These are phyloP conservation scores for Saccharomycopsis microspora DNA, from an alignment of 805 yeast genomes.

Conservation along the genomic window DNA sequence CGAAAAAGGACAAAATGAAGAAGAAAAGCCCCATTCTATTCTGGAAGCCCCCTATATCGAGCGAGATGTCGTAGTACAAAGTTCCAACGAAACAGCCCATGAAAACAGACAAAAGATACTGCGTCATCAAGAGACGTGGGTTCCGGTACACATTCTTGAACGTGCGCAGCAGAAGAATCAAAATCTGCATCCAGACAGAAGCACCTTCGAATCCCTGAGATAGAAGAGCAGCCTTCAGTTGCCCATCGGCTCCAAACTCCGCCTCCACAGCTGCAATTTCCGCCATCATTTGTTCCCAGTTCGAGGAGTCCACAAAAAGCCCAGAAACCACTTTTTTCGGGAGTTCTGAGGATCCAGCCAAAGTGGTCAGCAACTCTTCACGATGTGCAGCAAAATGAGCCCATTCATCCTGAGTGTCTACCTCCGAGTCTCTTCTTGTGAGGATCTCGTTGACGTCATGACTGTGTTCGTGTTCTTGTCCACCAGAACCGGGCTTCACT, in stretches of 20 bases:
- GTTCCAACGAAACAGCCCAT: conserved; percentile 81
- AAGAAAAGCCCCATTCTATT: conserved; percentile 90
- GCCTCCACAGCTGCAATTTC: conserved; percentile 9
- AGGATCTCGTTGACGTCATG: conserved; percentile 22
- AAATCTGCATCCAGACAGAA: conserved; percentile 48
- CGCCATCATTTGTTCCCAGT: conserved; percentile 13
- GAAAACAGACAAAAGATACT: conserved; percentile 63
- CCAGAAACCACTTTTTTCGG: not conserved
- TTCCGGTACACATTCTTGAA: conserved; percentile 89
- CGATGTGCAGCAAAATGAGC: conserved; percentile 75
- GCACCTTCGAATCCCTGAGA: conserved; percentile 32
- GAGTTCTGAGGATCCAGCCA: not conserved
- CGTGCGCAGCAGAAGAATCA: conserved; percentile 73
- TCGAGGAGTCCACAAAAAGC: conserved; percentile 10
- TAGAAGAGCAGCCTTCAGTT: not conserved
- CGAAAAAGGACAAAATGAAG: conserved; percentile 83
- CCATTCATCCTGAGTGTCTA: conserved; percentile 72
- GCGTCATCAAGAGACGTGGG: conserved; percentile 79
- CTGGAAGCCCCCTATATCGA: conserved; percentile 94
- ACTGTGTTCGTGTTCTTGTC: conserved; percentile 19
- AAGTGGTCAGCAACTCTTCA: conserved; percentile 37
- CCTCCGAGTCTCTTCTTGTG: conserved; percentile 21
- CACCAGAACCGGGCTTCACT: conserved; percentile 18
- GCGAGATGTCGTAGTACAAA: conserved; percentile 69
- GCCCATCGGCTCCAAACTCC: not conserved